These are phyloP conservation scores for Dictyostelium firmibasis DNA, from an alignment of 78 protist species.

Conservation along the genomic window DNA sequence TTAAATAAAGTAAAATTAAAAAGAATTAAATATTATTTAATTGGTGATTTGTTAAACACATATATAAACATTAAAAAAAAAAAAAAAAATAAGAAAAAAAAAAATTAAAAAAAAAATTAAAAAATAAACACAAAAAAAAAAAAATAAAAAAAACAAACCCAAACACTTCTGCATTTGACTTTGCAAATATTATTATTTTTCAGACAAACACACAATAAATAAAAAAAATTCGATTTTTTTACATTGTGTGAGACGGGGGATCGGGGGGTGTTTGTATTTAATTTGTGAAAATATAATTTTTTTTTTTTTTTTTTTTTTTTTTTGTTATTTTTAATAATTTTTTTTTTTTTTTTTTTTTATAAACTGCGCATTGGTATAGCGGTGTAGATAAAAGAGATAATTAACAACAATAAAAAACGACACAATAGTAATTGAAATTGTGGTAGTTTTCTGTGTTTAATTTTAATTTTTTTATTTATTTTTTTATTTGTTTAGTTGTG, in stretches of 20 bases:
- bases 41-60: not conserved
- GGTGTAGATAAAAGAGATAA: not conserved
- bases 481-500: not conserved
- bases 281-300: too few relatives aligned
- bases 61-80: not conserved
- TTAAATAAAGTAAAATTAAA: too few relatives aligned
- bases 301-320: too few relatives aligned
- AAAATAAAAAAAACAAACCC: too few relatives aligned
- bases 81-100: too few relatives aligned
- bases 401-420: not conserved
- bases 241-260: not conserved
- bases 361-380: not conserved
- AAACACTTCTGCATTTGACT: not conserved
- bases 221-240: not conserved
- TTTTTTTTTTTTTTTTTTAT: too few relatives aligned
- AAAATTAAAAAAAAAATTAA: too few relatives aligned
- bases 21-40: too few relatives aligned
- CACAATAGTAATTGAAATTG: not conserved
- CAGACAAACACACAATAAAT: not conserved
- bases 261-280: not conserved
- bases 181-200: too few relatives aligned
- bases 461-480: too few relatives aligned
- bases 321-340: too few relatives aligned
- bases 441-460: not conserved
- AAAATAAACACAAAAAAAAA: not conserved